Percentiles rank a stretch among this genome's conserved stretches.
phyloP scores from a whole-genome alignment of 1,284 basidiomycete genomes.

The Melampsora larici-populina region DNA sequence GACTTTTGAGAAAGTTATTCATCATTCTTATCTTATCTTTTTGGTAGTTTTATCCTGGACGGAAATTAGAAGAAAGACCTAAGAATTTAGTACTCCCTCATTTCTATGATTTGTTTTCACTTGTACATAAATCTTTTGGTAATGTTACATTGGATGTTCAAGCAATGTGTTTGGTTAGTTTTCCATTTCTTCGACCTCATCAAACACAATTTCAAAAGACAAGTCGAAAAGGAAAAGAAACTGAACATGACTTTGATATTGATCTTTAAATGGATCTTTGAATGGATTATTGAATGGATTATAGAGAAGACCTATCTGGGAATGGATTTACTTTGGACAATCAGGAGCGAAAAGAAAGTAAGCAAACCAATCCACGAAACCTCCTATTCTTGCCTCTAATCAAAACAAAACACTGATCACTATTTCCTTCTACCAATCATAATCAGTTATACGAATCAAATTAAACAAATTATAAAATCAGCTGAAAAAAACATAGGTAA shows the following conservation, averaged over 20 bases:
- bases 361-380: background rate
- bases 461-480: constrained; percentile 70
- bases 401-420: too few species aligned
- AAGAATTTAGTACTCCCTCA: constrained; percentile 83
- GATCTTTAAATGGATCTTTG: too few species aligned
- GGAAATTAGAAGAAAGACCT: constrained; percentile 59
- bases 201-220: too few species aligned
- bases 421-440: too few species aligned
- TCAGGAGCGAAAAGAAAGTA: constrained; percentile 69
- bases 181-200: constrained; percentile 32
- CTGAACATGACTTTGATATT: too few species aligned
- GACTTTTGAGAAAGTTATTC: too few species aligned
- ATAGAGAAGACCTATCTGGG: constrained; percentile 11
- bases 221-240: too few species aligned
- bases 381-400: too few species aligned
- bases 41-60: constrained; percentile 47
- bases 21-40: background rate
- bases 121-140: constrained; percentile 77
- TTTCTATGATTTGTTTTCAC: constrained; percentile 85
- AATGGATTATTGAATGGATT: too few species aligned
- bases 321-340: constrained; percentile 70
- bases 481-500: constrained; percentile 69
- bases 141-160: constrained; percentile 85
- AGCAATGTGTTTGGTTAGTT: constrained; percentile 70
- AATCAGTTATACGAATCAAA: constrained; percentile 67